A percentile compares a stretch with the other conserved stretches of the same genome.
Conservation (phyloP, 2,329 filamentous ascomycete genomes). For the Beauveria caledonica region DNA sequence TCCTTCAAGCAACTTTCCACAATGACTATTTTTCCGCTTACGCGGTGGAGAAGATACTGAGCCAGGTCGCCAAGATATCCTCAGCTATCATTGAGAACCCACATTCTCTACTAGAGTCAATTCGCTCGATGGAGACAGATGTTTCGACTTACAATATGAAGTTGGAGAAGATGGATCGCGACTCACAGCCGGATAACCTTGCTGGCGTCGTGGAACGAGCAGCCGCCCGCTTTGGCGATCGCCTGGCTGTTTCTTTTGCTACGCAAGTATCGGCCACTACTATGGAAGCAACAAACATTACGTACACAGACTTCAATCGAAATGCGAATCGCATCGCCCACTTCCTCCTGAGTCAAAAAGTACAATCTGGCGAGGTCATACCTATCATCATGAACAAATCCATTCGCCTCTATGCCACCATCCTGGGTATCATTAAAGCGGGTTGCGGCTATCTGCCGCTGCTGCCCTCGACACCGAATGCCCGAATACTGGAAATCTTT, state of each 20-base stretch:
- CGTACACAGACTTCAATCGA: conserved; percentile 57
- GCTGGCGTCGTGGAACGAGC: conserved; percentile 56
- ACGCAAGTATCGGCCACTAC: not conserved
- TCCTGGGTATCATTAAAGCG: conserved; percentile 65
- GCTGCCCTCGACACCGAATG: conserved; percentile 58
- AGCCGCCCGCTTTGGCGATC: not conserved
- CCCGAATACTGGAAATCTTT: conserved; percentile 55
- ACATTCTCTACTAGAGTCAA: not conserved
- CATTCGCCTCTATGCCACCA: conserved; percentile 59
- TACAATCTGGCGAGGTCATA: conserved; percentile 49
- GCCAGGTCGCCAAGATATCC: conserved; percentile 51
- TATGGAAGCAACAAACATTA: conserved; percentile 35
- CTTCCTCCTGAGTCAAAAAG: conserved; percentile 39
- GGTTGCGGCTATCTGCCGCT: conserved; percentile 77
- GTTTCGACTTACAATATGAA: not conserved
- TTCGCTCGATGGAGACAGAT: not conserved
- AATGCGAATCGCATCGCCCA: conserved; percentile 55
- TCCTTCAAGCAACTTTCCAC: conserved; percentile 41
- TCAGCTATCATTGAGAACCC: conserved; percentile 22
- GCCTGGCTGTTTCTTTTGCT: conserved; percentile 5
- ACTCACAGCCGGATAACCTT: conserved; percentile 37
- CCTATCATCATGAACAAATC: conserved; percentile 74
- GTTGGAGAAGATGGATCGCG: not conserved
- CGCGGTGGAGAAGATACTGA: conserved; percentile 48
- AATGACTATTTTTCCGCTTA: conserved; percentile 39